phyloP scores from a whole-genome alignment of 495 filamentous ascomycete genomes.

The Podospora comata region DNA sequence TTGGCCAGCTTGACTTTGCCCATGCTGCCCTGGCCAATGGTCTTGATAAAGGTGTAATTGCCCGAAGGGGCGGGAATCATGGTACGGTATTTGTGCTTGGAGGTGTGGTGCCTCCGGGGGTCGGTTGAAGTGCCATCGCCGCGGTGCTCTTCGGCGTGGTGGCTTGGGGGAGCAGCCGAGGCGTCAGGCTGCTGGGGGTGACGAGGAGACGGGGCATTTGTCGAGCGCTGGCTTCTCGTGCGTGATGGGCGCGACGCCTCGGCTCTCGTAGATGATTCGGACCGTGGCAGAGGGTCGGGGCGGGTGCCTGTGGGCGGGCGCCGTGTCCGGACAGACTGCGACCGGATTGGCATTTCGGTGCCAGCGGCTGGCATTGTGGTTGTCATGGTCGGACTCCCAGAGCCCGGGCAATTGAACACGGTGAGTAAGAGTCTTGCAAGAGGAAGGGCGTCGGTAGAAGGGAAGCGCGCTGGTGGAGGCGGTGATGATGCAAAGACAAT shows the following conservation, averaged over 20 bases:
- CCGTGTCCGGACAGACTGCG: conserved; percentile 36
- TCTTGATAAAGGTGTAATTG: conserved; percentile 92
- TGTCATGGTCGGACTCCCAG: conserved; percentile 24
- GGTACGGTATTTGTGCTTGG: conserved; percentile 65
- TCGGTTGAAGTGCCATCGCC: conserved; percentile 38
- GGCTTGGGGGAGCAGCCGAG: conserved; percentile 46
- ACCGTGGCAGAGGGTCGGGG: conserved; percentile 31
- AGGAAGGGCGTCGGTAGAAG: background rate
- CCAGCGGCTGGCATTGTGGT: conserved; percentile 28
- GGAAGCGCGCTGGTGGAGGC: background rate
- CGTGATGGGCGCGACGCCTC: conserved; percentile 45
- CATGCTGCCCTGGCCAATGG: conserved; percentile 97
- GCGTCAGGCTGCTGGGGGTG: conserved; percentile 46
- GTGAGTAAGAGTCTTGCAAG: background rate
- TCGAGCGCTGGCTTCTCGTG: conserved; percentile 39
- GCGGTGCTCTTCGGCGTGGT: conserved; percentile 45
- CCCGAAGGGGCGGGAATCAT: conserved; percentile 80
- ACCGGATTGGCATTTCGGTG: conserved; percentile 36
- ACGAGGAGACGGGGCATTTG: conserved; percentile 25
- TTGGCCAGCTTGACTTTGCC: conserved; percentile 88
- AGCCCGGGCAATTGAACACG: conserved; percentile 1
- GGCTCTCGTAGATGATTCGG: conserved; percentile 35
- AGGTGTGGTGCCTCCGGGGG: conserved; percentile 35
- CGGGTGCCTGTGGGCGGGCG: conserved; percentile 34
- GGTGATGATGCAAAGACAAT: conserved; percentile 7